Conservation (phyloP, 2,329 filamentous ascomycete species). For the Neofusicoccum umdonicola region DNA sequence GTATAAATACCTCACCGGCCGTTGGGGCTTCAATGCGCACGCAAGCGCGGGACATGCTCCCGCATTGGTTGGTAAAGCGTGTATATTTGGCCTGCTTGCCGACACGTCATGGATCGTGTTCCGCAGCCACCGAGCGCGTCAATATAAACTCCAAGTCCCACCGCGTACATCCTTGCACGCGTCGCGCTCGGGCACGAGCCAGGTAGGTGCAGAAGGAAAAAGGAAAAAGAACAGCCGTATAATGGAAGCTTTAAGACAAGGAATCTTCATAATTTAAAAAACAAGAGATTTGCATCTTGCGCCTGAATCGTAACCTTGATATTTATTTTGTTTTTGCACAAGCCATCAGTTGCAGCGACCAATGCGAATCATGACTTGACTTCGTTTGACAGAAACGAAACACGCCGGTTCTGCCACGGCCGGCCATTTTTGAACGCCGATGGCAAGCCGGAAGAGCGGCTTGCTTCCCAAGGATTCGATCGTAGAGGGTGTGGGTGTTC, state of each 20-base stretch:
- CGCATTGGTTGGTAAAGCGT: background rate
- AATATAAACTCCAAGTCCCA: background rate
- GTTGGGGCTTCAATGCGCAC: background rate
- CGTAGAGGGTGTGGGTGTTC: slow-evolving; percentile 14
- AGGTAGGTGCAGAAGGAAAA: background rate
- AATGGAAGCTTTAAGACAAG: background rate
- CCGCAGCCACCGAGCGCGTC: background rate
- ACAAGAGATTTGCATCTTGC: too few relatives aligned
- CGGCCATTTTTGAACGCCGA: background rate
- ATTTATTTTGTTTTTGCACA: background rate
- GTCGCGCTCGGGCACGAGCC: background rate
- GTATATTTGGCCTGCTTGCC: background rate
- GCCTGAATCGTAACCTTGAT: too few relatives aligned
- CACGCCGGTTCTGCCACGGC: slow-evolving; percentile 10
- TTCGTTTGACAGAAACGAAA: background rate
- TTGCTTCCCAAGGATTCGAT: slow-evolving; percentile 6
- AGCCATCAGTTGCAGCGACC: background rate
- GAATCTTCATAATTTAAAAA: background rate
- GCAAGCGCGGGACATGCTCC: background rate
- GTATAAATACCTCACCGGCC: background rate
- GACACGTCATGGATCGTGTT: background rate
- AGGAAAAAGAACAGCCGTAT: background rate
- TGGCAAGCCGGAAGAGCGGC: background rate
- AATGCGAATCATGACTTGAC: background rate
- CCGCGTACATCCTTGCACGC: background rate